Conservation (phyloP, 257 asterid genomes). For the Forsythia suspensa region DNA sequence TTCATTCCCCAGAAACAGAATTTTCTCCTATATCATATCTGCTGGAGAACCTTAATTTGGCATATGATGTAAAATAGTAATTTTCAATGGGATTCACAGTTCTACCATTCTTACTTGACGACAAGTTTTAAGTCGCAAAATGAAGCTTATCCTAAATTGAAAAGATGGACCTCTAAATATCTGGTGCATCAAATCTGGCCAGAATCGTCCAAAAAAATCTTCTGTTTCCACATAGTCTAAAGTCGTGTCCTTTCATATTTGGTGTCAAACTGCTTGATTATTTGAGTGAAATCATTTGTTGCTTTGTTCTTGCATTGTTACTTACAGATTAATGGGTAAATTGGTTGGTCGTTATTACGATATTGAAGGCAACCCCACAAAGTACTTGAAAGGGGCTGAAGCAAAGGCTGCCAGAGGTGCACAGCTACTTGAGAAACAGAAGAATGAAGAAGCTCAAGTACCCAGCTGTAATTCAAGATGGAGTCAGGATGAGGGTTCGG, state of each 20-base stretch:
- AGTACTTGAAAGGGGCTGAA: constrained; percentile 85
- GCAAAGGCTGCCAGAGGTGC: constrained; percentile 95
- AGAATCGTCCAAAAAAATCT: neutral
- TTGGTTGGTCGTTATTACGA: constrained; percentile 83
- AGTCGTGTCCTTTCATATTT: neutral
- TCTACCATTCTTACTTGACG: too few species aligned
- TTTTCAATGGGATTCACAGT: too few species aligned
- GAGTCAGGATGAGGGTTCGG: constrained; percentile 94
- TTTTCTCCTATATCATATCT: too few species aligned
- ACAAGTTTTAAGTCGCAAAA: too few species aligned
- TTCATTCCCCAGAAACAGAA: too few species aligned
- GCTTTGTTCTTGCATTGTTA: neutral
- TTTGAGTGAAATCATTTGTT: neutral
- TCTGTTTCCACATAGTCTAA: neutral
- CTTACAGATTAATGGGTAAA: constrained; percentile 68
- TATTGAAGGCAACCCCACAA: constrained; percentile 70
- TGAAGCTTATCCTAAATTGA: too few species aligned
- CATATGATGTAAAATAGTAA: too few species aligned
- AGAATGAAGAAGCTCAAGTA: constrained; percentile 73
- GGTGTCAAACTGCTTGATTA: neutral
- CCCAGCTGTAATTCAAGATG: constrained; percentile 84
- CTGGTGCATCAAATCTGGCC: too few species aligned
- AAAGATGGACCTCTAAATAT: too few species aligned
- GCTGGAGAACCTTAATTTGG: too few species aligned
- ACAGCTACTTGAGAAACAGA: constrained; percentile 83